Percentiles rank a stretch among this genome's conserved stretches.
These are phyloP conservation scores for Paramyrothecium roridum DNA, from an alignment of 2,329 filamentous ascomycete genomes.

Conservation along the genomic window DNA sequence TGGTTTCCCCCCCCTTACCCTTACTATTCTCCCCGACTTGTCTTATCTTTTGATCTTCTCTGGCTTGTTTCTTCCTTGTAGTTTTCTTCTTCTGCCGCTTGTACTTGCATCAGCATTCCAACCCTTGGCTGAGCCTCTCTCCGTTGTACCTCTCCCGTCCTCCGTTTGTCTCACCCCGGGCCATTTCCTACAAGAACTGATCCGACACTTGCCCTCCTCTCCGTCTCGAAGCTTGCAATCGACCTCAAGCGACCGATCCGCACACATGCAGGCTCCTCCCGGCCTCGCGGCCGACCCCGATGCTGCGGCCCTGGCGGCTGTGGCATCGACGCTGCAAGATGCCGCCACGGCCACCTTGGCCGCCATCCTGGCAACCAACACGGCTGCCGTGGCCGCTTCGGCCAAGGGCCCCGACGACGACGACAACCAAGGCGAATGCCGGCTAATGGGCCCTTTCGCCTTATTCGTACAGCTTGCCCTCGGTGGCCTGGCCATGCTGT, in stretches of 20 bases:
- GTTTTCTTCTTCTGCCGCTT: neutral
- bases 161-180: neutral
- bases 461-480: slow-evolving; percentile 86
- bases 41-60: neutral
- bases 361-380: slow-evolving; percentile 13
- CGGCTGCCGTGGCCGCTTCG: slow-evolving; percentile 13
- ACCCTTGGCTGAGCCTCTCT: neutral
- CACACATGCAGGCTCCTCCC: slow-evolving; percentile 16
- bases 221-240: neutral
- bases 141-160: neutral
- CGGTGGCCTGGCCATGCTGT: slow-evolving; percentile 76
- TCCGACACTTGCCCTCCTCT: neutral
- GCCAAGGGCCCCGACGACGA: slow-evolving; percentile 27
- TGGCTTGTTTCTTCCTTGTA: neutral
- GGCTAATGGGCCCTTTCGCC: slow-evolving; percentile 85
- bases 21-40: neutral
- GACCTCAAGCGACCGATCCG: slow-evolving; percentile 5
- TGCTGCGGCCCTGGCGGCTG: neutral
- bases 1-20: neutral
- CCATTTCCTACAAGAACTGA: neutral
- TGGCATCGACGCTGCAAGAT: slow-evolving; percentile 10
- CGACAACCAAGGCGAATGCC: slow-evolving; percentile 71
- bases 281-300: slow-evolving; percentile 12
- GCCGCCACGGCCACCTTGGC: slow-evolving; percentile 15
- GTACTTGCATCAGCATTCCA: neutral